A percentile compares a stretch with the other conserved stretches of the same genome.
Evolutionary conservation across 305 asterid species (phyloP).

Genomic region (Solanum chacoense): DNA sequence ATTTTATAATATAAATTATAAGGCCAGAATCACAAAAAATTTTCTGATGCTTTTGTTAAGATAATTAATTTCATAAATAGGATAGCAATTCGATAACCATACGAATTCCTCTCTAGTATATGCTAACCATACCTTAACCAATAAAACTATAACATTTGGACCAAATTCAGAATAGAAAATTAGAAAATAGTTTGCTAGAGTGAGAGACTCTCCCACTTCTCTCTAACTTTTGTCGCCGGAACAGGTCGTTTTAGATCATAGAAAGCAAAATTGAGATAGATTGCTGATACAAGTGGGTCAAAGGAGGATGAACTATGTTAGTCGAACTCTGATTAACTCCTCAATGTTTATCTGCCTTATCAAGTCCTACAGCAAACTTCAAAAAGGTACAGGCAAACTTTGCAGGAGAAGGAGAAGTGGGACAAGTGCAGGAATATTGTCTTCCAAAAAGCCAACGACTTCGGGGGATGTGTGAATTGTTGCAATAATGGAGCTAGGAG

Average conservation of each 20-base stretch:
- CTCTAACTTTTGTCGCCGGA: not conserved
- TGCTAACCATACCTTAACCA: not conserved
- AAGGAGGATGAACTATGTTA: not conserved
- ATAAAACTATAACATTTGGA: not conserved
- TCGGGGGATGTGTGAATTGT: not conserved
- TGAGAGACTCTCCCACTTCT: not conserved
- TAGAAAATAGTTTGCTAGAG: not conserved
- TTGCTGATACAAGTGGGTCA: not conserved
- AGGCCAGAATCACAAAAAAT: not conserved
- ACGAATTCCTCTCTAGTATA: not conserved
- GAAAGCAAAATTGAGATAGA: not conserved
- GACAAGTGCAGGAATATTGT: not conserved
- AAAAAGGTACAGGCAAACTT: not conserved
- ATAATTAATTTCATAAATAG: not conserved
- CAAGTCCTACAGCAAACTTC: not conserved
- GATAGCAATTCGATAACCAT: not conserved
- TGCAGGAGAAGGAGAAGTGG: not conserved
- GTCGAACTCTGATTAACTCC: not conserved
- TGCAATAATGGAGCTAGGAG: not conserved
- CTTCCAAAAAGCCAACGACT: not conserved
- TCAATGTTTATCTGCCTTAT: not conserved
- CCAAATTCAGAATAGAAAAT: constrained; percentile 1
- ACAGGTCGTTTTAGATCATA: not conserved
- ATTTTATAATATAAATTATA: not conserved
- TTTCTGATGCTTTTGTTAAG: not conserved